Conservation (phyloP, 1,284 basidiomycete species). For the Pyrrhoderma lamaoense region DNA sequence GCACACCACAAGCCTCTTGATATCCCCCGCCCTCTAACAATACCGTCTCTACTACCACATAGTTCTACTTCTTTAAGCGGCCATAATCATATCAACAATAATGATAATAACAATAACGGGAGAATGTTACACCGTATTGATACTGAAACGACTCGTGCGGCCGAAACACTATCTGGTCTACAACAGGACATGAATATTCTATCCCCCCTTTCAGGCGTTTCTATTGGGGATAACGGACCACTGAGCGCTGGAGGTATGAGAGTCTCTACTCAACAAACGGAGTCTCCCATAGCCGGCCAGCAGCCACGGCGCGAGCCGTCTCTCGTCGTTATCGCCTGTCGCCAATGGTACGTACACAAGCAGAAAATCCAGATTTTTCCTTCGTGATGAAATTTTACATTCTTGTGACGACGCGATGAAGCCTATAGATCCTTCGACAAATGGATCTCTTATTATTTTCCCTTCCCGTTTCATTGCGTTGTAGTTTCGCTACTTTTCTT, state of each 20-base stretch:
- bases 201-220: constrained; percentile 6
- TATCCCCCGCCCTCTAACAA: constrained; percentile 13
- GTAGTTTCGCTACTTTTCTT: neutral
- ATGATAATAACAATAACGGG: too few relatives aligned
- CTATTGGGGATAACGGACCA: constrained; percentile 25
- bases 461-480: constrained; percentile 24
- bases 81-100: neutral
- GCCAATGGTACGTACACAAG: constrained; percentile 44
- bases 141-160: neutral
- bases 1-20: constrained; percentile 3
- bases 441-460: constrained; percentile 17
- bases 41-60: constrained; percentile 15
- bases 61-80: constrained; percentile 2
- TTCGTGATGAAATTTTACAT: too few relatives aligned
- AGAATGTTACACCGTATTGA: constrained; percentile 4
- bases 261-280: too few relatives aligned
- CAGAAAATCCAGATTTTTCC: too few relatives aligned
- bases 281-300: constrained; percentile 19
- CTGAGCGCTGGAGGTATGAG: neutral
- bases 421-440: too few relatives aligned
- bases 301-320: constrained; percentile 51
- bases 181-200: constrained; percentile 1
- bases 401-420: too few relatives aligned
- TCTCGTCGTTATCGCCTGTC: constrained; percentile 62
- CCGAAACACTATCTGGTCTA: constrained; percentile 1